Evolutionary conservation across 2,329 filamentous ascomycete genomes (phyloP).

Genomic region (Penicillium sp.): DNA sequence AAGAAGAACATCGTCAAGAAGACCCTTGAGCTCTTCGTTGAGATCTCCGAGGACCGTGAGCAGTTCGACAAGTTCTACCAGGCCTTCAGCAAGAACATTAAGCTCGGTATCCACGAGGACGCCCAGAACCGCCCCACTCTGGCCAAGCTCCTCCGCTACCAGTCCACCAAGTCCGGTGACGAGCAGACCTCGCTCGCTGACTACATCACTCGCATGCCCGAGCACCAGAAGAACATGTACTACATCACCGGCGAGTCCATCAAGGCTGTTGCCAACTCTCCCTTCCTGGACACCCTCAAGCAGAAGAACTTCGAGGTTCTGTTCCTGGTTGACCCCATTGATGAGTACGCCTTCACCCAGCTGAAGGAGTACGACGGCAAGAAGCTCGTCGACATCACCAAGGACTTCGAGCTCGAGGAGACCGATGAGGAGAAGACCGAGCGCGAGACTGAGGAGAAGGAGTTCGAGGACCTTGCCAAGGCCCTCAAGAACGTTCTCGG

Average conservation of each 20-base stretch:
- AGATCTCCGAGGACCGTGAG: constrained; percentile 99
- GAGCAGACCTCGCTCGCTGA: constrained; percentile 92
- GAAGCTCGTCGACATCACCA: constrained; percentile 99
- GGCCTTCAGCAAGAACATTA: constrained; percentile 99
- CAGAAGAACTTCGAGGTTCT: constrained; percentile 99
- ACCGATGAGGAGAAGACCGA: constrained; percentile 97
- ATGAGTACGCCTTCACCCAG: constrained; percentile 99
- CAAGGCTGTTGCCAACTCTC: constrained; percentile 96
- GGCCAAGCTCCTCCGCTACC: constrained; percentile 98
- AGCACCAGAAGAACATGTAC: constrained; percentile 99
- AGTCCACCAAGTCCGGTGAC: constrained; percentile 97
- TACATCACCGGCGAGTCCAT: constrained; percentile 99
- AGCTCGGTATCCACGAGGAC: constrained; percentile 99
- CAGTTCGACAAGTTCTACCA: constrained; percentile 99
- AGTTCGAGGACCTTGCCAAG: constrained; percentile 93
- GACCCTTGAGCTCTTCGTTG: constrained; percentile 97
- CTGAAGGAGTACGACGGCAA: constrained; percentile 99
- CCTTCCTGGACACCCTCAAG: constrained; percentile 98
- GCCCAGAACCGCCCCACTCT: constrained; percentile 90
- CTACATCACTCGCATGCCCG: constrained; percentile 98
- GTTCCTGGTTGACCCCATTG: constrained; percentile 98
- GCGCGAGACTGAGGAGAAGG: constrained; percentile 97
- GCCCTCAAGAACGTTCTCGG: constrained; percentile 98
- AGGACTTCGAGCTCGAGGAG: constrained; percentile 99
- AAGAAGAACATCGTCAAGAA: constrained; percentile 99